phyloP scores from a whole-genome alignment of 306 rosid genomes.

The Prosopis cineraria region DNA sequence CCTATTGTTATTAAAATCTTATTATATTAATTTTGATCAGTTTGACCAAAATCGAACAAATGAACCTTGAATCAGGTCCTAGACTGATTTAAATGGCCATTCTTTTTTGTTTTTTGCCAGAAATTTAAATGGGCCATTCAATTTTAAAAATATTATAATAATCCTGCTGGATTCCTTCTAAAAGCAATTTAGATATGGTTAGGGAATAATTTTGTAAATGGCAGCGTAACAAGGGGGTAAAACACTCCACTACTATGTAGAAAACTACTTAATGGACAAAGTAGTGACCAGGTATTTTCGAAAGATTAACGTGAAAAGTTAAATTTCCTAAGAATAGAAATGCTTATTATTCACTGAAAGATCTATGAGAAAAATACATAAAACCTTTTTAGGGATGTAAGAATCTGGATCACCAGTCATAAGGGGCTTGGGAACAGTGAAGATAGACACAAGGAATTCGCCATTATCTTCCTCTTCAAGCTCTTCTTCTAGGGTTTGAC shows the following conservation, averaged over 20 bases:
- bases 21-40: background rate
- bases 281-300: too few relatives aligned
- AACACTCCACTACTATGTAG: background rate
- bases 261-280: background rate
- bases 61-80: background rate
- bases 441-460: constrained; percentile 61
- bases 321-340: background rate
- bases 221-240: background rate
- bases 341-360: too few relatives aligned
- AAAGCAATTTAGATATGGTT: too few relatives aligned
- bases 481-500: constrained; percentile 65
- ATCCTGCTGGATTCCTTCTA: background rate
- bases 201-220: too few relatives aligned
- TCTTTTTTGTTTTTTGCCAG: too few relatives aligned
- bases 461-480: constrained; percentile 46
- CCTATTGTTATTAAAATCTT: background rate
- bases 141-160: background rate
- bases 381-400: constrained; percentile 57
- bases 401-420: constrained; percentile 55
- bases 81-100: too few relatives aligned
- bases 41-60: background rate
- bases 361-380: background rate
- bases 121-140: too few relatives aligned
- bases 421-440: constrained; percentile 63
- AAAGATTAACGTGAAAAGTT: background rate